Evolutionary conservation across 1,284 basidiomycete genomes (phyloP).

Genomic region (Athelia sp.): DNA sequence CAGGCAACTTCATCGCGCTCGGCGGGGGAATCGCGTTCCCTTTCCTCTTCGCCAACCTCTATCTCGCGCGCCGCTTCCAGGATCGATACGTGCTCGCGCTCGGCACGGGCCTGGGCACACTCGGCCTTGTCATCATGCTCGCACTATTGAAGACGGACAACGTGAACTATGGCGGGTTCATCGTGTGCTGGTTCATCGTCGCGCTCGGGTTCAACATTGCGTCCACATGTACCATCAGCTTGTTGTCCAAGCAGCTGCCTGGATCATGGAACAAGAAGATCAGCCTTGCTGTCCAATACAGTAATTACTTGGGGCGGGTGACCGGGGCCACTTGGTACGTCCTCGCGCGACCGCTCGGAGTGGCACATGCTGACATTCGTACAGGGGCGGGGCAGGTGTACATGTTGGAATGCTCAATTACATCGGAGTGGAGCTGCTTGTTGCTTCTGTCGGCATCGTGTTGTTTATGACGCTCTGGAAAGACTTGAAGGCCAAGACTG

Average conservation of each 20-base stretch:
- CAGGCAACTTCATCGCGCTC: constrained; percentile 69
- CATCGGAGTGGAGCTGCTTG: constrained; percentile 53
- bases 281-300: constrained; percentile 60
- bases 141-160: constrained; percentile 34
- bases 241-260: constrained; percentile 65
- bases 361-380: too few relatives aligned
- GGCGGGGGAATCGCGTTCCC: constrained; percentile 60
- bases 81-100: constrained; percentile 55
- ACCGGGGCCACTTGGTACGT: constrained; percentile 52
- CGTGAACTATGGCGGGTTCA: constrained; percentile 46
- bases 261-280: constrained; percentile 51
- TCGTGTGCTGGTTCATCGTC: constrained; percentile 61
- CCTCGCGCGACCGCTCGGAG: too few relatives aligned
- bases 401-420: constrained; percentile 61
- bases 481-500: constrained; percentile 61
- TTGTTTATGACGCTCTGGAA: constrained; percentile 56
- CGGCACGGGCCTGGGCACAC: constrained; percentile 46
- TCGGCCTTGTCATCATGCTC: constrained; percentile 49
- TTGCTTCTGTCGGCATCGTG: constrained; percentile 53
- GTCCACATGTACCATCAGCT: constrained; percentile 59
- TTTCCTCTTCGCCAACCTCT: constrained; percentile 59
- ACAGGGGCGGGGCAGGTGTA: constrained; percentile 53
- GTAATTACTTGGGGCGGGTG: constrained; percentile 59
- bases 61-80: constrained; percentile 51
- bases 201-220: constrained; percentile 69